Conservation (phyloP, 371 early-diverging fungal species). For the Chytridium lagenaria region DNA sequence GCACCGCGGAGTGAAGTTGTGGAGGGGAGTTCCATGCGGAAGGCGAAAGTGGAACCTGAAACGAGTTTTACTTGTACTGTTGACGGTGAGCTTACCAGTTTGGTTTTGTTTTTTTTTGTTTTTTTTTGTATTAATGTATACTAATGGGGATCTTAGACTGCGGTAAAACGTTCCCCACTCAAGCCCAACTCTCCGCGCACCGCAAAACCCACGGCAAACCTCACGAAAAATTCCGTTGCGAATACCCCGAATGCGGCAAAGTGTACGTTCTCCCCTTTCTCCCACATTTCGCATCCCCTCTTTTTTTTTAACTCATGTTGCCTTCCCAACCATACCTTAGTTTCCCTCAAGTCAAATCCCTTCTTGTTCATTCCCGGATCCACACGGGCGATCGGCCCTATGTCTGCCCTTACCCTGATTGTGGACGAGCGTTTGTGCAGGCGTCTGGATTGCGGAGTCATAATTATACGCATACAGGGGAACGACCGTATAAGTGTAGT, state of each 20-base stretch:
- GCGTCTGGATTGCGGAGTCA: constrained; percentile 36
- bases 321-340: neutral
- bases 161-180: constrained; percentile 18
- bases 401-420: constrained; percentile 31
- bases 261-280: no score
- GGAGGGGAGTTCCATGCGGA: no score
- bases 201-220: neutral
- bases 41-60: no score
- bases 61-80: no score
- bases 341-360: constrained; percentile 33
- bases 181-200: neutral
- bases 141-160: no score
- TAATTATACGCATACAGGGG: constrained; percentile 38
- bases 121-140: no score
- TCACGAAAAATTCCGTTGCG: neutral
- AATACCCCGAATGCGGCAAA: neutral
- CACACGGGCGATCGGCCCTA: constrained; percentile 45
- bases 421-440: constrained; percentile 34
- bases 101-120: no score
- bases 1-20: no score
- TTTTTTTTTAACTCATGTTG: neutral
- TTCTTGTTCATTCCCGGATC: constrained; percentile 31
- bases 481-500: constrained; percentile 36
- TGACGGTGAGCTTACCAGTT: no score
- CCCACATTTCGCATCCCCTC: no score